These are phyloP conservation scores for Metarhizium robertsii DNA, from an alignment of 2,329 filamentous ascomycete species.

Conservation along the genomic window DNA sequence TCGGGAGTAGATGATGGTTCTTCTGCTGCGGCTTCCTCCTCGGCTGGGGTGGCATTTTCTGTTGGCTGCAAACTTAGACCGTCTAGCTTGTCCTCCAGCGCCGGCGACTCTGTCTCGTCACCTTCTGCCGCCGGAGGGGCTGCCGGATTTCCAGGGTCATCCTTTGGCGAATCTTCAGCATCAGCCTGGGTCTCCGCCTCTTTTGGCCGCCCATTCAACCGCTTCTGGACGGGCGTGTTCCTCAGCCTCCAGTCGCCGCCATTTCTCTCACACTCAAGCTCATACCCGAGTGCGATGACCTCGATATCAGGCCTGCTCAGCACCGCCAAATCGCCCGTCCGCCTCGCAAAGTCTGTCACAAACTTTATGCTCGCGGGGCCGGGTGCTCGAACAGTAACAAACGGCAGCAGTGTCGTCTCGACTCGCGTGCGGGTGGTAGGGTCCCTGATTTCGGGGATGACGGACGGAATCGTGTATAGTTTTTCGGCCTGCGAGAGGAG, in stretches of 20 bases:
- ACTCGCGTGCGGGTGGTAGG: conserved; percentile 69
- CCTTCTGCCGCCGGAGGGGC: conserved; percentile 2
- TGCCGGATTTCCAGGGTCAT: neutral
- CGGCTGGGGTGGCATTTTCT: neutral
- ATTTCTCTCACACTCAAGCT: conserved; percentile 86
- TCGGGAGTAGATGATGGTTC: neutral
- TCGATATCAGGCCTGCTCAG: conserved; percentile 85
- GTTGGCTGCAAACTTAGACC: conserved; percentile 13
- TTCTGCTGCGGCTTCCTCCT: conserved; percentile 1
- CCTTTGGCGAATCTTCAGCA: conserved; percentile 15
- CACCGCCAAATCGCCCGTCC: conserved; percentile 82
- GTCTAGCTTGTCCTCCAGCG: conserved; percentile 11
- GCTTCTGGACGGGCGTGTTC: conserved; percentile 69
- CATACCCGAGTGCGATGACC: conserved; percentile 82
- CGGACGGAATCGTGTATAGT: conserved; percentile 75
- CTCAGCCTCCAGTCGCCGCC: conserved; percentile 82
- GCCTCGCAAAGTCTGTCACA: conserved; percentile 75
- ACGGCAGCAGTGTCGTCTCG: conserved; percentile 77
- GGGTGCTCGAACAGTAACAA: conserved; percentile 69
- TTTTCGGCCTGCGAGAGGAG: conserved; percentile 68
- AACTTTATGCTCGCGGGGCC: conserved; percentile 68
- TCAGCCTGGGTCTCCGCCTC: neutral
- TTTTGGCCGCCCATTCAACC: conserved; percentile 54
- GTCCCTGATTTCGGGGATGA: conserved; percentile 84
- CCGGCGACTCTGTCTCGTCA: conserved; percentile 14